phyloP scores from a whole-genome alignment of 371 early-diverging fungal genomes.

The Lichtheimia ramosa region DNA sequence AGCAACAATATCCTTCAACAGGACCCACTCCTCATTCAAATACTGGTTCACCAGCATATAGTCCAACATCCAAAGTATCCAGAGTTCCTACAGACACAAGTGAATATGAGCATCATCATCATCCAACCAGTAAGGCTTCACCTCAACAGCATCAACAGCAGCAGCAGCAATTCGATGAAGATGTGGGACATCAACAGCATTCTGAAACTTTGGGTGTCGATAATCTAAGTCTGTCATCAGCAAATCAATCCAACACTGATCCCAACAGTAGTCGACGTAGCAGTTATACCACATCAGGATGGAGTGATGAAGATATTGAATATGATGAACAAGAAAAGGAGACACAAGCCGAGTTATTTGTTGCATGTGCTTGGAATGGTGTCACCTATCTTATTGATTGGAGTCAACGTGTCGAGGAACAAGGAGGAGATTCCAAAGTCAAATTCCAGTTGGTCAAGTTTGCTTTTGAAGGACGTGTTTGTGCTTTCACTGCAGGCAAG shows the following conservation, averaged over 20 bases:
- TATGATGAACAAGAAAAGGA: conserved; percentile 21
- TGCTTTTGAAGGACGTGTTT: conserved; percentile 80
- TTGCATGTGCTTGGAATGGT: conserved; percentile 82
- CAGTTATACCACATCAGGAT: conserved; percentile 2
- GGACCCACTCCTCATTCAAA: conserved; percentile 12
- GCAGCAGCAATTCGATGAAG: background rate
- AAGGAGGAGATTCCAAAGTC: conserved; percentile 21
- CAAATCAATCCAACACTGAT: background rate
- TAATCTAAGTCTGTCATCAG: background rate
- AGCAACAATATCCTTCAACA: too few relatives aligned
- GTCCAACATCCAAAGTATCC: conserved; percentile 15
- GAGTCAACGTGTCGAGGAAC: conserved; percentile 31
- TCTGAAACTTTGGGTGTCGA: background rate
- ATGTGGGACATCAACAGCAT: background rate
- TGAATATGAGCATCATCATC: background rate
- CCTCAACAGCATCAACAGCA: background rate
- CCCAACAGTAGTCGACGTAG: background rate
- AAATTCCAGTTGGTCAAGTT: conserved; percentile 72
- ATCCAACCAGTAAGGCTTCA: background rate
- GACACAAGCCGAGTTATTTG: conserved; percentile 66
- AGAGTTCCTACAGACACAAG: conserved; percentile 10
- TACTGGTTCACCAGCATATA: conserved; percentile 16
- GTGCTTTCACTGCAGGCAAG: conserved; percentile 76
- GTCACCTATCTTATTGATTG: conserved; percentile 72
- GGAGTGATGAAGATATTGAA: conserved; percentile 22